phyloP scores from a whole-genome alignment of 2,329 filamentous ascomycete species.

The Lecanicillium sp. region DNA sequence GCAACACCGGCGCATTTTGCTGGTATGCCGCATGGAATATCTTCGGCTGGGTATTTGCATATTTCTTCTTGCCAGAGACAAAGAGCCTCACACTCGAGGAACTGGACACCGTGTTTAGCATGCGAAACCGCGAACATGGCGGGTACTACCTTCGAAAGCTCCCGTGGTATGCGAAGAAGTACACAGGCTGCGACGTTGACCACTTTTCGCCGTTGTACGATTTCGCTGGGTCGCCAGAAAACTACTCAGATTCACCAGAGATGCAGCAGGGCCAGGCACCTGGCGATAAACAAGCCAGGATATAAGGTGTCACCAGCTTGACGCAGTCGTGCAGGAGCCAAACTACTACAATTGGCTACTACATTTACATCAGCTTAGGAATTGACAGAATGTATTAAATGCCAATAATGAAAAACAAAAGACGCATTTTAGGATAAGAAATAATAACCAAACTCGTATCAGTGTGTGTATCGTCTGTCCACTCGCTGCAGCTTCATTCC shows the following conservation, averaged over 20 bases:
- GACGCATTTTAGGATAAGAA: too few relatives aligned
- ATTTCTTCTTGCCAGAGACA: slow-evolving; percentile 54
- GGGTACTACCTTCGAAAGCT: slow-evolving; percentile 22
- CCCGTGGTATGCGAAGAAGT: slow-evolving; percentile 24
- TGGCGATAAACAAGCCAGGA: too few relatives aligned
- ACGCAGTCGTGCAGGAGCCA: too few relatives aligned
- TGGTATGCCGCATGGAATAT: slow-evolving; percentile 24
- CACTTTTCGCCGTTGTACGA: slow-evolving; percentile 23
- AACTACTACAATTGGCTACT: too few relatives aligned
- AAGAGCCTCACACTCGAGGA: slow-evolving; percentile 54
- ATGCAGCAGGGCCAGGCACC: not conserved
- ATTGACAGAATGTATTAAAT: too few relatives aligned
- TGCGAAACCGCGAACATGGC: slow-evolving; percentile 15
- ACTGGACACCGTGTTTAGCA: slow-evolving; percentile 33
- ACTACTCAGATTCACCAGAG: not conserved
- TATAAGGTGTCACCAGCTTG: too few relatives aligned
- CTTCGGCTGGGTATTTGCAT: slow-evolving; percentile 35
- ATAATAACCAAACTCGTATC: too few relatives aligned
- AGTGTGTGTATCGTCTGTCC: too few relatives aligned
- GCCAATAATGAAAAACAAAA: too few relatives aligned
- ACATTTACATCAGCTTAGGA: too few relatives aligned
- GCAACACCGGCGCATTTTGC: slow-evolving; percentile 23
- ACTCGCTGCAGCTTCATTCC: too few relatives aligned
- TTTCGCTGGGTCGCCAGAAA: slow-evolving; percentile 13
- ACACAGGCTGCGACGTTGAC: slow-evolving; percentile 18